Base-by-base conservation (phyloP, 345 rosid genomes). In the Brassica juncea region DNA sequence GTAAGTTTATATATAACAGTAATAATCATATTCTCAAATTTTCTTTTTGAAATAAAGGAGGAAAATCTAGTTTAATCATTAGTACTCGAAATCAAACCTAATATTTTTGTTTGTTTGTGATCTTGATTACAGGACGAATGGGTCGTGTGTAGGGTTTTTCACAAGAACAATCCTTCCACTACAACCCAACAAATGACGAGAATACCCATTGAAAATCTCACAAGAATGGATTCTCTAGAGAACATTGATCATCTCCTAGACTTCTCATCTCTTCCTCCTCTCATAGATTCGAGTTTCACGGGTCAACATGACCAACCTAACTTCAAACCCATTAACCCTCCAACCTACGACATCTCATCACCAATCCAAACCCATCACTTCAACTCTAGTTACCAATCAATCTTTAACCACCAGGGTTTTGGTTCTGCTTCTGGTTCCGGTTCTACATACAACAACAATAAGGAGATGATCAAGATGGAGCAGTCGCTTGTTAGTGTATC, bases 81-180 rank as follows among this genome's bases (percentile, higher is more conserved):
- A 5, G 47, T 54, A 55, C 59, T 35, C 8, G 49, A 25, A 66
- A 30, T 0, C 11, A 63, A 66, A 76, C 15, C 62, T 66, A 76
- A 82, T 58, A 0, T 25, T 60, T 54, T 39, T 23, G 37, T 80
- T 32, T 76, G 61, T 34, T 31, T 12, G 16, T 74, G 59, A n/a
- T 73, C 3, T 11, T 75, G 76, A 32, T 75, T 68, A 74, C 89
- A 93, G 99, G 97, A 93, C 78, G 99, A 91, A 85, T 95, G 99
- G 99, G 96, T 90, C 28, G 99, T 95, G 57, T 78, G 96, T 86
- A 87, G 99, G 89, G 89, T 95, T 86, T 93, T 93, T 73, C 92
- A 93, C 84, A 95, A 95, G 88, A 89, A 81, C 84, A 79, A 82
- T 68, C 70, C 77, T 63, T 54, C 75, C 14, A 80, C 75, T 63